Evolutionary conservation across 495 filamentous ascomycete genomes (phyloP).

Genomic region (Penicillium bovifimosum): DNA sequence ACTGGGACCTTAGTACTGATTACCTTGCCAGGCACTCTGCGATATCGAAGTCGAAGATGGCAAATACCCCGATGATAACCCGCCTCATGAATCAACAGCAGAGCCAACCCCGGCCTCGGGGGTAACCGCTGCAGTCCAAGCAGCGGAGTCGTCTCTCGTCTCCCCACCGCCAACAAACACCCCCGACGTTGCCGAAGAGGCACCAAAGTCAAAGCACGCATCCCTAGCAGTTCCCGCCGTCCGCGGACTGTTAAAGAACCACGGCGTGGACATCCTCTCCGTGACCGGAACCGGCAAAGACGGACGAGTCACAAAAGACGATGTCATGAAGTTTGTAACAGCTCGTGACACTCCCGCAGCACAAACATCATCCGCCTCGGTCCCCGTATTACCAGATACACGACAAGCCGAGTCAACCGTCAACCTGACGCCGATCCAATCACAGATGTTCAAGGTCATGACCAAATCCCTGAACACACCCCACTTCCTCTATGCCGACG

Average conservation of each 20-base stretch:
- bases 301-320: constrained; percentile 87
- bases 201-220: constrained; percentile 49
- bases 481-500: constrained; percentile 89
- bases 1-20: constrained; percentile 5
- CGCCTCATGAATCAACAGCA: constrained; percentile 28
- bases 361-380: constrained; percentile 1
- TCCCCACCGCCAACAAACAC: constrained; percentile 3
- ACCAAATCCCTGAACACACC: constrained; percentile 84
- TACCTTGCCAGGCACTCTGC: constrained; percentile 38
- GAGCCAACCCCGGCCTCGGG: constrained; percentile 16
- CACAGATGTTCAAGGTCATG: constrained; percentile 98
- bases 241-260: constrained; percentile 74
- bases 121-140: constrained; percentile 14
- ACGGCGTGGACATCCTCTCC: constrained; percentile 68
- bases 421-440: constrained; percentile 70
- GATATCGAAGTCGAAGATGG: constrained; percentile 56
- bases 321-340: constrained; percentile 68
- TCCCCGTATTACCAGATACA: constrained; percentile 19
- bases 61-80: constrained; percentile 51
- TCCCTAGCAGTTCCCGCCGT: constrained; percentile 88
- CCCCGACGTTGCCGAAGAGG: background rate
- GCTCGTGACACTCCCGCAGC: constrained; percentile 18
- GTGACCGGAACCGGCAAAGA: constrained; percentile 85
- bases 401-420: constrained; percentile 60
- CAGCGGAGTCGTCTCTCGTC: constrained; percentile 14